A percentile compares a stretch with the other conserved stretches of the same genome.
These are phyloP conservation scores for Alnus glutinosa DNA, from an alignment of 306 rosid species.

Conservation along the genomic window DNA sequence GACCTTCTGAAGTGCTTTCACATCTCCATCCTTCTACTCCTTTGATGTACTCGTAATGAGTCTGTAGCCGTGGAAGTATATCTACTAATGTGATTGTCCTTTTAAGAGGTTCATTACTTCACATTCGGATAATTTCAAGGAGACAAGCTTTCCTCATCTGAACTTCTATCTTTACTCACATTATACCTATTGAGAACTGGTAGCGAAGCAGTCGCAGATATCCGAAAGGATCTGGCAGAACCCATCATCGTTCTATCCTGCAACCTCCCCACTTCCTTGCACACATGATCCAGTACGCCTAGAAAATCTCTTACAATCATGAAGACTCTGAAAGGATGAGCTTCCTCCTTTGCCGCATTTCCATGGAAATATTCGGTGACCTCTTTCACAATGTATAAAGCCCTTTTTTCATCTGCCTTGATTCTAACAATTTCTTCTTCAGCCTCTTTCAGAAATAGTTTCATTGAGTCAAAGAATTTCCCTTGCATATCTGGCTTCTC, in stretches of 20 bases:
- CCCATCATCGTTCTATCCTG: slow-evolving; percentile 82
- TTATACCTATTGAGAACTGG: slow-evolving; percentile 88
- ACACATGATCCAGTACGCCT: slow-evolving; percentile 73
- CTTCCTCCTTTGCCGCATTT: slow-evolving; percentile 83
- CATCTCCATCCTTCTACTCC: slow-evolving; percentile 25
- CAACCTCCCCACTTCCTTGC: slow-evolving; percentile 93
- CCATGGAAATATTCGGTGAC: slow-evolving; percentile 94
- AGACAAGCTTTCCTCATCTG: slow-evolving; percentile 92
- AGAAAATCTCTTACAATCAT: slow-evolving; percentile 94
- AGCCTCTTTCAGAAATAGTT: slow-evolving; percentile 72
- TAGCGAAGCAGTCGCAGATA: slow-evolving; percentile 68
- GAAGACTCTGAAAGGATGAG: slow-evolving; percentile 92
- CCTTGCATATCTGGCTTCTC: slow-evolving; percentile 71
- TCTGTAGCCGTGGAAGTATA: slow-evolving; percentile 26
- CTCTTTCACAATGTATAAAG: slow-evolving; percentile 79
- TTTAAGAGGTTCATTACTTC: slow-evolving; percentile 40
- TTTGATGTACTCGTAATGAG: slow-evolving; percentile 29
- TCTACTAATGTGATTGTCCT: slow-evolving; percentile 36
- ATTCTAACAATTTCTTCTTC: slow-evolving; percentile 71
- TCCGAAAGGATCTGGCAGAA: slow-evolving; percentile 84
- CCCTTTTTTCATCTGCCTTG: slow-evolving; percentile 76
- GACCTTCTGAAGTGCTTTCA: slow-evolving; percentile 31
- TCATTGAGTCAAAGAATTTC: slow-evolving; percentile 73
- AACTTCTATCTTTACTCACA: slow-evolving; percentile 65
- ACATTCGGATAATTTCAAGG: slow-evolving; percentile 49